Percentiles rank a stretch among this genome's conserved stretches.
These are phyloP conservation scores for Colletotrichum sp. DNA, from an alignment of 2,329 filamentous ascomycete species.

Conservation along the genomic window DNA sequence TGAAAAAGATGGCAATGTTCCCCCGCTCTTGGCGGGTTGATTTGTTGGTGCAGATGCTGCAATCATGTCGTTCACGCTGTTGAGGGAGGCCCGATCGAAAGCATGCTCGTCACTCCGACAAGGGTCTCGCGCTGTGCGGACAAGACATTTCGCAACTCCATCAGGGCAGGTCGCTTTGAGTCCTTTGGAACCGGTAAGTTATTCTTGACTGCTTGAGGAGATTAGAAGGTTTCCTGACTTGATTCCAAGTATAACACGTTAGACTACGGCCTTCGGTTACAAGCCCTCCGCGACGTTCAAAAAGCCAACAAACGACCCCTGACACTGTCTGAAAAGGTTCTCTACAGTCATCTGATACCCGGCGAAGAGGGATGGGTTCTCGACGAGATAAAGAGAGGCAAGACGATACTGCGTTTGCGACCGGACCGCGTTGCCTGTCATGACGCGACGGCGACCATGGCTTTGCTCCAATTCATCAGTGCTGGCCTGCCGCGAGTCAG, in stretches of 20 bases:
- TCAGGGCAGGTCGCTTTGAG: constrained; percentile 22
- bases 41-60: not conserved
- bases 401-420: constrained; percentile 38
- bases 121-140: not conserved
- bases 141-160: not conserved
- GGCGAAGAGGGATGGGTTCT: constrained; percentile 27
- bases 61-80: not conserved
- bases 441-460: constrained; percentile 48
- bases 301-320: constrained; percentile 28
- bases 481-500: constrained; percentile 40
- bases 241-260: constrained; percentile 16
- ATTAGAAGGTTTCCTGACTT: not conserved
- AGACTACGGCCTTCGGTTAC: constrained; percentile 22
- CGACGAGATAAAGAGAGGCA: constrained; percentile 37
- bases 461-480: constrained; percentile 45
- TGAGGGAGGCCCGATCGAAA: not conserved
- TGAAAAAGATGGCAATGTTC: not conserved
- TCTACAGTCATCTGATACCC: constrained; percentile 41
- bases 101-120: not conserved
- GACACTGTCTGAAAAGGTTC: constrained; percentile 42
- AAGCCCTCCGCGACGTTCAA: constrained; percentile 21
- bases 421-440: constrained; percentile 46
- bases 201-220: not conserved
- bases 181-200: constrained; percentile 24
- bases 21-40: not conserved